phyloP scores from a whole-genome alignment of 2,329 filamentous ascomycete species.

The Botryotinia convoluta region DNA sequence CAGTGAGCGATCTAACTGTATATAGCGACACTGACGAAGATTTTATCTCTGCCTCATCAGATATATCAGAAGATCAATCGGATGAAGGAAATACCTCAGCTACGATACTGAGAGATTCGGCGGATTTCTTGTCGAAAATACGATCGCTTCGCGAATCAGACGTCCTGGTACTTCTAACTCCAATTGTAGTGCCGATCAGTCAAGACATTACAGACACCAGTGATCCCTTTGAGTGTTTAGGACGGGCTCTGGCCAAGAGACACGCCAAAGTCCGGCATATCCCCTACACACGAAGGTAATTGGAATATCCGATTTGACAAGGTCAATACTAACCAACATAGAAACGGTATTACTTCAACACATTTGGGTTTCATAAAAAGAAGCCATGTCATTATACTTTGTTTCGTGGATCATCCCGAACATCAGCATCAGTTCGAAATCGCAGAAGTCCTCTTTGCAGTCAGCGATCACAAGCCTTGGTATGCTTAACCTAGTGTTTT shows the following conservation, averaged over 20 bases:
- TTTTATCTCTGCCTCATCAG: constrained; percentile 7
- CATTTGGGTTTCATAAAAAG: constrained; percentile 38
- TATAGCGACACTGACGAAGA: constrained; percentile 12
- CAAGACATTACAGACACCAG: constrained; percentile 43
- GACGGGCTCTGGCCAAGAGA: constrained; percentile 57
- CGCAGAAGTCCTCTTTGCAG: constrained; percentile 42
- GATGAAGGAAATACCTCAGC: constrained; percentile 18
- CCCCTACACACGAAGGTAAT: constrained; percentile 59
- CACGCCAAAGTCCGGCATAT: constrained; percentile 66
- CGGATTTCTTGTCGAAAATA: constrained; percentile 48
- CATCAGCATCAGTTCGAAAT: constrained; percentile 53
- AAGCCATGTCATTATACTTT: constrained; percentile 48
- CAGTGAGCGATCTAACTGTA: background rate
- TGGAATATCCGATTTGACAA: background rate
- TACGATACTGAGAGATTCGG: constrained; percentile 34
- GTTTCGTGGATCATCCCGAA: constrained; percentile 41
- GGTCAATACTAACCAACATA: constrained; percentile 15
- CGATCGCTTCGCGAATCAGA: constrained; percentile 49
- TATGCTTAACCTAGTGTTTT: background rate
- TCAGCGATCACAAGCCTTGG: constrained; percentile 48
- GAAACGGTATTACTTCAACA: constrained; percentile 49
- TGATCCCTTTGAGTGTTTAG: constrained; percentile 73
- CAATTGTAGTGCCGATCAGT: constrained; percentile 50
- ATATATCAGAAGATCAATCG: background rate
- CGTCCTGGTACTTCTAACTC: constrained; percentile 60